phyloP scores from a whole-genome alignment of 2,329 filamentous ascomycete genomes.

The Colletotrichum shisoi region DNA sequence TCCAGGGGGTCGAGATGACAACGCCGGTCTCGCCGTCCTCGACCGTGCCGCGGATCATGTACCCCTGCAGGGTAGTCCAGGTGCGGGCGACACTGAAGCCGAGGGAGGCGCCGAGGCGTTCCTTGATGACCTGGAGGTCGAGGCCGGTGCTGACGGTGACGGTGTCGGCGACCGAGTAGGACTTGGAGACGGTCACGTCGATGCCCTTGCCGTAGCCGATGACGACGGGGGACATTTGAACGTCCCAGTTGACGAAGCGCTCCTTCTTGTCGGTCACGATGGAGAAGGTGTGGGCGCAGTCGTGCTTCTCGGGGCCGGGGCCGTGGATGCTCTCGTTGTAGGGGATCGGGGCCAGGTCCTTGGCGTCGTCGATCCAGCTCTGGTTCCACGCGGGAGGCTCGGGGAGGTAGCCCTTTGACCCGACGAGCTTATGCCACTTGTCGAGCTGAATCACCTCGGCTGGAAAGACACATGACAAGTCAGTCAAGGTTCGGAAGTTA shows the following conservation, averaged over 20 bases:
- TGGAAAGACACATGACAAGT: neutral
- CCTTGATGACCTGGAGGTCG: slow-evolving; percentile 18
- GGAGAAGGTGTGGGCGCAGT: slow-evolving; percentile 25
- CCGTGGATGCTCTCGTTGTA: slow-evolving; percentile 4
- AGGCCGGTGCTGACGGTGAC: slow-evolving; percentile 20
- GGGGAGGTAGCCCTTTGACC: neutral
- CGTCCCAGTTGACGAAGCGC: slow-evolving; percentile 38
- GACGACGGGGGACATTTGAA: slow-evolving; percentile 37
- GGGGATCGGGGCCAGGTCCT: slow-evolving; percentile 3
- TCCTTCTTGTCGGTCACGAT: slow-evolving; percentile 20
- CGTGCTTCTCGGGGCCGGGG: slow-evolving; percentile 16
- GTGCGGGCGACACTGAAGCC: slow-evolving; percentile 23
- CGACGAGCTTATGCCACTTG: slow-evolving; percentile 18
- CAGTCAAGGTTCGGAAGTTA: neutral
- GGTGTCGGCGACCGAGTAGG: slow-evolving; percentile 26
- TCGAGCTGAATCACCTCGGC: slow-evolving; percentile 8
- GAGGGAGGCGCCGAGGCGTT: slow-evolving; percentile 10
- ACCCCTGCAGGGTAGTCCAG: slow-evolving; percentile 27
- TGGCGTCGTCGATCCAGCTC: slow-evolving; percentile 14
- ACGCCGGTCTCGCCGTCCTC: slow-evolving; percentile 27
- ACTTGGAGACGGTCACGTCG: slow-evolving; percentile 30
- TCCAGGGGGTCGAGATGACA: slow-evolving; percentile 35
- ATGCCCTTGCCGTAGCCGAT: slow-evolving; percentile 34
- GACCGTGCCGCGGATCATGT: slow-evolving; percentile 32
- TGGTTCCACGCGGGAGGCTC: slow-evolving; percentile 12